Evolutionary conservation across 169 alveolate species (phyloP).

Genomic region (Neospora caninum): DNA sequence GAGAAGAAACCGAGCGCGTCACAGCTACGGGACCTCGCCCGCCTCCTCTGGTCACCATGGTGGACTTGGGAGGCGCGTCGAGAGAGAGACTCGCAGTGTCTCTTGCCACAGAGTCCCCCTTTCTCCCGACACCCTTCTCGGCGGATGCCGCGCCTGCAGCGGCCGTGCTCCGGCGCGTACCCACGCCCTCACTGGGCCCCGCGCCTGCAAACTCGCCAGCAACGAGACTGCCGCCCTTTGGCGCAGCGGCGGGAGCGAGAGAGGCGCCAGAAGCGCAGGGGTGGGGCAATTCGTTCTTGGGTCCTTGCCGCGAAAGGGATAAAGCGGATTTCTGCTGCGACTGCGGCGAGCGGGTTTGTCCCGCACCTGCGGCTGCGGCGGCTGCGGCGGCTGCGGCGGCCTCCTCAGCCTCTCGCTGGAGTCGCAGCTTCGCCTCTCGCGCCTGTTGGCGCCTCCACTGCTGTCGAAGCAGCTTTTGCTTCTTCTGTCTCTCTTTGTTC

Average conservation of each 20-base stretch:
- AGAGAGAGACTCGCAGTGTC: neutral
- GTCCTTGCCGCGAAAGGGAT: neutral
- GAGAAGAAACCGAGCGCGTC: too few relatives aligned
- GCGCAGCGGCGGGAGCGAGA: neutral
- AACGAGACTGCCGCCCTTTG: too few relatives aligned
- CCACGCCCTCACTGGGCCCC: neutral
- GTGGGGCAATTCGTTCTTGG: neutral
- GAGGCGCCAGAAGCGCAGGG: neutral
- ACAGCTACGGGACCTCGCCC: too few relatives aligned
- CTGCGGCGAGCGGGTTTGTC: neutral
- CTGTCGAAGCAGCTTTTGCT: constrained; percentile 11
- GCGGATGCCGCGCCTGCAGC: neutral
- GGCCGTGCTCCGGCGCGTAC: neutral
- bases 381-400: constrained; percentile 15
- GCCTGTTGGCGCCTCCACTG: constrained; percentile 43
- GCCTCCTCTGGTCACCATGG: too few relatives aligned
- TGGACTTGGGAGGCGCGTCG: too few relatives aligned
- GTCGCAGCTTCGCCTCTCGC: constrained; percentile 6
- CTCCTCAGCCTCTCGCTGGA: neutral
- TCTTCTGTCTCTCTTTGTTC: neutral
- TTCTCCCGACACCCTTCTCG: neutral
- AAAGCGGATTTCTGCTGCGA: neutral
- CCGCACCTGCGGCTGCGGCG: neutral
- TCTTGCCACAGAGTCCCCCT: neutral
- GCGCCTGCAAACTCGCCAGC: neutral